Evolutionary conservation across 2,329 filamentous ascomycete genomes (phyloP), one percentile per base, ranked within the genome.

Genomic region (Sporothrix humicola): DNA sequence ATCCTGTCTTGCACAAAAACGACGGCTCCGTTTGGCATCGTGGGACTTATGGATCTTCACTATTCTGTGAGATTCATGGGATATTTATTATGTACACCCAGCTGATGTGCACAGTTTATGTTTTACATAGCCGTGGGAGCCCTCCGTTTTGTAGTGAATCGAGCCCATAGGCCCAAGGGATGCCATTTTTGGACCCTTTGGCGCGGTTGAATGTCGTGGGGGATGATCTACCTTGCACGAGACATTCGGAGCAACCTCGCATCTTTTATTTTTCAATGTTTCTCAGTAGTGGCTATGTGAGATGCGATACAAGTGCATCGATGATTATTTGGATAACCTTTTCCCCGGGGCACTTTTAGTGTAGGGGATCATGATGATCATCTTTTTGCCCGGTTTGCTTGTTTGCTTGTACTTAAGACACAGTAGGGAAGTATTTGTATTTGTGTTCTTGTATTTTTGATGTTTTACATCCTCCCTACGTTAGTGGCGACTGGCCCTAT

Each of bases 181-280:
- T 31, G 42, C 8, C 44, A 23, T n/a, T 42, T 23, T 42, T 44
- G 37, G n/a, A 23, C 59, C 37, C 10, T 23, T 26, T 20, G 15
- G 42, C 42, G 37, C 61, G 37, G n/a, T 15, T 44, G 61, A 13
- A 44, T 26, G 42, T 15, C 61, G 20, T 65, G 59, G 61, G 61
- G 61, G 31, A 37, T 20, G 65, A 68, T 68, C 65, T 68, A 37
- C 65, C 7, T 23, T 46, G 44, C 23, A 46, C 46, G 65, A 68
- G 65, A 69, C 66, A 54, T 69, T 69, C 66, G 48, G 66, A 9
- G 66, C 48, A 54, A 69, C 48, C 48, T 69, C 66, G 66, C 66
- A 54, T 58, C 37, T 20, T 58, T n/a, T 70, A 17, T 15, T 15
- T 54, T 46, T 58, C 12, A 37, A 13, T 17, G 6, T n/a, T 50